These are phyloP conservation scores for Chlamydomonas incerta DNA, from an alignment of 139 green algal genomes.

Conservation along the genomic window DNA sequence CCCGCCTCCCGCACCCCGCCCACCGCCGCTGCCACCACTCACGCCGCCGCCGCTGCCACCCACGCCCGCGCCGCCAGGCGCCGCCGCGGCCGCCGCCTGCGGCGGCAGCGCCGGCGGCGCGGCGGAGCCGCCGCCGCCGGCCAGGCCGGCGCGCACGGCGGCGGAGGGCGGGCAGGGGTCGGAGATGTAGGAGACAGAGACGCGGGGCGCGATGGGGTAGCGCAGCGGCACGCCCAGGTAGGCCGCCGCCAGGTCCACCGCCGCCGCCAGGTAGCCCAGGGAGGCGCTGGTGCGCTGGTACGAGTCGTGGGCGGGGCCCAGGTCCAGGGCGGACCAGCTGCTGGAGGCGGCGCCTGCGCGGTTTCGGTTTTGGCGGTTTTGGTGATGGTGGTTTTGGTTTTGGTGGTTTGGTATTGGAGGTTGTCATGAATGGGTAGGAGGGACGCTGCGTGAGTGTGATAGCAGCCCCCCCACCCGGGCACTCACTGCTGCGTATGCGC, in stretches of 20 bases:
- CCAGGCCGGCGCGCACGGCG: not conserved
- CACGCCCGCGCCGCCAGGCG: not conserved
- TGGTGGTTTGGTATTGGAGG: no score
- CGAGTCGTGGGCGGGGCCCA: constrained; percentile 45
- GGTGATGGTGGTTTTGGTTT: no score
- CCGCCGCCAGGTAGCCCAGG: constrained; percentile 75
- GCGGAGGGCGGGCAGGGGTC: constrained; percentile 51
- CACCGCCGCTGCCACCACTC: no score
- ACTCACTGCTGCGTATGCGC: not conserved
- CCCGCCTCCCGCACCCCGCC: no score
- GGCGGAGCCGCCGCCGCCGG: no score
- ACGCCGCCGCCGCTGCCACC: not conserved
- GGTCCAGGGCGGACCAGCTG: constrained; percentile 16
- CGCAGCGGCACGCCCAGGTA: constrained; percentile 80
- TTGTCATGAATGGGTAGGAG: no score
- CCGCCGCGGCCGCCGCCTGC: not conserved
- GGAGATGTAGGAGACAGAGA: constrained; percentile 64
- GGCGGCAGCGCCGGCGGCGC: not conserved
- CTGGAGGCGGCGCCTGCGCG: not conserved
- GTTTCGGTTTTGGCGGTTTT: no score
- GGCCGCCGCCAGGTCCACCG: constrained; percentile 58
- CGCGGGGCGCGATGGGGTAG: constrained; percentile 67
- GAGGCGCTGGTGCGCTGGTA: constrained; percentile 61
- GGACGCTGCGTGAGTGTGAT: no score
- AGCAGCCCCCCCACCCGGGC: no score